Percentiles rank a stretch among this genome's conserved stretches.
These are phyloP conservation scores for Dryas alaskensis DNA, from an alignment of 306 rosid genomes.

Conservation along the genomic window DNA sequence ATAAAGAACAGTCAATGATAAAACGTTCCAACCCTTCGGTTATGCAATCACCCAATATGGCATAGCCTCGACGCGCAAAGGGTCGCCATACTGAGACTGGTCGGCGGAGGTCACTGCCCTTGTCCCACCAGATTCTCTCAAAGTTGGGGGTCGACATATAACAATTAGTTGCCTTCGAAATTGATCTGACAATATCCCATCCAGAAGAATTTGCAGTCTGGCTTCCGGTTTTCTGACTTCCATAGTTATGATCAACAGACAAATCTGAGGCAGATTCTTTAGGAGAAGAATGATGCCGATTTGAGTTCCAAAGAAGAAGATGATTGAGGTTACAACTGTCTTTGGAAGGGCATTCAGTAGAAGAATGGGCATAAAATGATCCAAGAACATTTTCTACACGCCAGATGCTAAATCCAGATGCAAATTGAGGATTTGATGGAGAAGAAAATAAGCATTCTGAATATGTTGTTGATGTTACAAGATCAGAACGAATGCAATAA, in stretches of 20 bases:
- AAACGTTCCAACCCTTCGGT: conserved; percentile 81
- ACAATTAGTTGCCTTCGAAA: conserved; percentile 67
- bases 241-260: conserved; percentile 39
- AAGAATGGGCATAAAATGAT: conserved; percentile 76
- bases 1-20: conserved; percentile 11
- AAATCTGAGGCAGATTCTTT: conserved; percentile 45
- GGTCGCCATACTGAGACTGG: conserved; percentile 98
- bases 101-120: conserved; percentile 72
- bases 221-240: conserved; percentile 46
- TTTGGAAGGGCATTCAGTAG: conserved; percentile 49
- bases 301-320: conserved; percentile 79
- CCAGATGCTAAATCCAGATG: conserved; percentile 87
- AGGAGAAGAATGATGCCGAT: conserved; percentile 41
- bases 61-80: conserved; percentile 67
- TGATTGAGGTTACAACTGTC: conserved; percentile 68
- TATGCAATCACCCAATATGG: conserved; percentile 85
- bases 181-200: conserved; percentile 76
- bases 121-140: conserved; percentile 99
- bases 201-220: conserved; percentile 63
- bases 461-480: conserved; percentile 64
- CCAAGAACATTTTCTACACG: conserved; percentile 84
- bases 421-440: conserved; percentile 47
- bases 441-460: conserved; percentile 65
- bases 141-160: conserved; percentile 83
- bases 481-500: conserved; percentile 88